phyloP scores from a whole-genome alignment of 2,329 filamentous ascomycete species.

The Colletotrichum gigasporum region DNA sequence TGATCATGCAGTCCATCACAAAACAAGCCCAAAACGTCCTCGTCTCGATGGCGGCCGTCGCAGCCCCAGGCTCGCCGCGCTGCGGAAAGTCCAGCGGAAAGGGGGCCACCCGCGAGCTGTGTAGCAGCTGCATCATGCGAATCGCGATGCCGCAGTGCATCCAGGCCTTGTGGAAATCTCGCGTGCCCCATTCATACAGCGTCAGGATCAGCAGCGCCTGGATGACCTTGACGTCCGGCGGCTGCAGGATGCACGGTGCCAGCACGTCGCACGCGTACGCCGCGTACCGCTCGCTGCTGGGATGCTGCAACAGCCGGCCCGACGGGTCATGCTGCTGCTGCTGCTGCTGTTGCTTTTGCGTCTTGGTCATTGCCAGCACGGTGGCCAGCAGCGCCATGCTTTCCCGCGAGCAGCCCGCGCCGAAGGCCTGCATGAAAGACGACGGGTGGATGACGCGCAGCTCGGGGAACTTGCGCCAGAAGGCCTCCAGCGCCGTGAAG shows the following conservation, averaged over 20 bases:
- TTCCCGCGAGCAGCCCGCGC: slow-evolving; percentile 34
- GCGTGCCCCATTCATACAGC: slow-evolving; percentile 52
- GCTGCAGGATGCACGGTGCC: slow-evolving; percentile 37
- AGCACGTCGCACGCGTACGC: slow-evolving; percentile 40
- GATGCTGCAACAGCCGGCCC: slow-evolving; percentile 39
- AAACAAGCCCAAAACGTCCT: slow-evolving; percentile 56
- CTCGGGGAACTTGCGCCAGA: slow-evolving; percentile 46
- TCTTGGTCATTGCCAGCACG: slow-evolving; percentile 41
- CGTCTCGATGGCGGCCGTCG: slow-evolving; percentile 44
- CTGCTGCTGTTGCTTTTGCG: slow-evolving; percentile 41
- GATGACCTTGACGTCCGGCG: slow-evolving; percentile 45
- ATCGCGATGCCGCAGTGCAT: slow-evolving; percentile 52
- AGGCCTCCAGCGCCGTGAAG: slow-evolving; percentile 44
- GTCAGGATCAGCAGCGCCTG: slow-evolving; percentile 51
- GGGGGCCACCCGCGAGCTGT: slow-evolving; percentile 40
- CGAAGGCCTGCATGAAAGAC: slow-evolving; percentile 39
- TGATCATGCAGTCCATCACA: slow-evolving; percentile 54
- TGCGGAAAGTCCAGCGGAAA: slow-evolving; percentile 37
- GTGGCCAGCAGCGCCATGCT: slow-evolving; percentile 41
- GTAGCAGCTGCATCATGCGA: slow-evolving; percentile 48
- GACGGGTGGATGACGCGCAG: slow-evolving; percentile 45
- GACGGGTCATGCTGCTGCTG: slow-evolving; percentile 41
- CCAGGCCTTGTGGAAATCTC: slow-evolving; percentile 54
- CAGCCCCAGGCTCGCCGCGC: slow-evolving; percentile 32
- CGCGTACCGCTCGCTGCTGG: slow-evolving; percentile 45